These are phyloP conservation scores for Candida krabiensis DNA, from an alignment of 805 yeast species.

Conservation along the genomic window DNA sequence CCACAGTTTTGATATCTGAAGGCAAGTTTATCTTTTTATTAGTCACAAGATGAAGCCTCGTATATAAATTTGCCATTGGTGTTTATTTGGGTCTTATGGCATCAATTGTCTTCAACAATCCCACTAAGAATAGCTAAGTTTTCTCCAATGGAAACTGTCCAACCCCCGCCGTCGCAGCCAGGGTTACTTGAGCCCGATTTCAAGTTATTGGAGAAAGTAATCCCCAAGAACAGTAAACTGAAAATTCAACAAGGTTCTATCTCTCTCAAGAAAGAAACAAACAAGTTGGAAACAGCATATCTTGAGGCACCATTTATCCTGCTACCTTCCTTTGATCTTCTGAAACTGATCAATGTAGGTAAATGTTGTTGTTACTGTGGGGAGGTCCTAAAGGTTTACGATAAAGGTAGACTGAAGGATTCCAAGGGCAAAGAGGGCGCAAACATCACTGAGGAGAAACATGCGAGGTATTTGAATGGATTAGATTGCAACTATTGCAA, in stretches of 20 bases:
- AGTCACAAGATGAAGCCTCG: too few relatives aligned
- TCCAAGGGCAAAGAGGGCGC: conserved; percentile 8
- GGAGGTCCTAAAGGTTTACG: conserved; percentile 31
- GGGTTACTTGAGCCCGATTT: conserved; percentile 4
- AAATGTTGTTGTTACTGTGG: conserved; percentile 35
- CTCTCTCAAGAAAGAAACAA: conserved; percentile 8
- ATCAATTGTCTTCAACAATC: neutral
- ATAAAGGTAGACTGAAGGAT: conserved; percentile 29
- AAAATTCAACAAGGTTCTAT: conserved; percentile 10
- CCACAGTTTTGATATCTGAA: too few relatives aligned
- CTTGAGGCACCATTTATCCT: conserved; percentile 32
- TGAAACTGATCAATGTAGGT: conserved; percentile 27
- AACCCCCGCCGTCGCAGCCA: conserved; percentile 15
- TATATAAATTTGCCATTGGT: too few relatives aligned
- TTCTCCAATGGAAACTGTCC: conserved; percentile 7
- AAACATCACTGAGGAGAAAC: conserved; percentile 23
- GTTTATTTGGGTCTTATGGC: neutral
- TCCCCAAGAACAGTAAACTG: conserved; percentile 15
- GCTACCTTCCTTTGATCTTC: conserved; percentile 26
- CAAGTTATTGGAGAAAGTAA: conserved; percentile 3
- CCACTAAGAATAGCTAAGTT: too few relatives aligned
- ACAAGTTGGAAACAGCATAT: conserved; percentile 21
- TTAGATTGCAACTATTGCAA: conserved; percentile 32
- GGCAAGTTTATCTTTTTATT: too few relatives aligned
- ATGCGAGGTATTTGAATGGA: conserved; percentile 29